These are phyloP conservation scores for Mycocentrospora acerina DNA, from an alignment of 2,329 filamentous ascomycete species.

Conservation along the genomic window DNA sequence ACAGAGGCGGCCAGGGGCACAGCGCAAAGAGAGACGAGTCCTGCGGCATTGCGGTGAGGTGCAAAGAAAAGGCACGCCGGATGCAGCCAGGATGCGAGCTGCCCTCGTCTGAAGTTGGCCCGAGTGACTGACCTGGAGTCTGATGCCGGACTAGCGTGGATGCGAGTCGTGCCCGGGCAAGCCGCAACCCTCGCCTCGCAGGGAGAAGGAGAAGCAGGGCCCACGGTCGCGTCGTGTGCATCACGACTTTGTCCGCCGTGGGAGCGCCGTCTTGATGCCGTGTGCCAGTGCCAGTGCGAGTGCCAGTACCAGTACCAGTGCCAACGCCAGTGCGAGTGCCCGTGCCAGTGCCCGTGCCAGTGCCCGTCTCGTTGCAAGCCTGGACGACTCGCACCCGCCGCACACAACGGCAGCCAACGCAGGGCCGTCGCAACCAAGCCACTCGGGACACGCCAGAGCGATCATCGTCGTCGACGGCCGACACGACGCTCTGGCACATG, in stretches of 20 bases:
- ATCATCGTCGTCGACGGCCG: conserved; percentile 2
- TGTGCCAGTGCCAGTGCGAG: too few relatives aligned
- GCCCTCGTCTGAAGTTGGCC: conserved; percentile 30
- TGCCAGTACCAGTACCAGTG: too few relatives aligned
- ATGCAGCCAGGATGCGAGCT: conserved; percentile 14
- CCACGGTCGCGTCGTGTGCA: conserved; percentile 9
- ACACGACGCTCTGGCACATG: neutral
- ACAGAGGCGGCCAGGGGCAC: conserved; percentile 3
- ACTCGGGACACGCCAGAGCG: neutral
- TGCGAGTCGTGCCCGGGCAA: conserved; percentile 25
- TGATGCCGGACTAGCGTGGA: conserved; percentile 21
- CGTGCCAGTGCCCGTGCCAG: too few relatives aligned
- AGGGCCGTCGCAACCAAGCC: neutral
- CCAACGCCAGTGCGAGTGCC: too few relatives aligned
- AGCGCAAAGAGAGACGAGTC: conserved; percentile 6
- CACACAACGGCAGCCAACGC: neutral
- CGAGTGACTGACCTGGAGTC: conserved; percentile 23
- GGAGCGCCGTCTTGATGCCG: conserved; percentile 3
- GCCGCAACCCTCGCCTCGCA: conserved; percentile 14
- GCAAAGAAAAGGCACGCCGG: conserved; percentile 10
- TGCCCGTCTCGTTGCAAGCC: conserved; percentile 1
- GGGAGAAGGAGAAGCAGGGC: too few relatives aligned
- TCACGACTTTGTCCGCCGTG: conserved; percentile 7
- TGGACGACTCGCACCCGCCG: neutral
- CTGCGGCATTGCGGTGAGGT: conserved; percentile 7